These are phyloP conservation scores for Phytopythium aichiense DNA, from an alignment of 352 stramenopile species.

Conservation along the genomic window DNA sequence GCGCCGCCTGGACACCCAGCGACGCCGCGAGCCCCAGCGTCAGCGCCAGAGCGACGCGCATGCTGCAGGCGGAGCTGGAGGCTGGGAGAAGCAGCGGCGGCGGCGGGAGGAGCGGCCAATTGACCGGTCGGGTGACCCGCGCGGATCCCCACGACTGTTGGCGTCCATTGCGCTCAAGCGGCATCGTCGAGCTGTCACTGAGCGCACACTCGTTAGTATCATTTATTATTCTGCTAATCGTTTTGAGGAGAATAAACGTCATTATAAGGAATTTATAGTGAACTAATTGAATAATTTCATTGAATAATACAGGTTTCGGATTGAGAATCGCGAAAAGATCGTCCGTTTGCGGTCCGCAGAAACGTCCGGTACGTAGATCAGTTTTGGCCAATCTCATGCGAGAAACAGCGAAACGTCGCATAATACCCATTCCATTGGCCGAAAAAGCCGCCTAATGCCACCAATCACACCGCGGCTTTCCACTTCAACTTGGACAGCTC, in stretches of 20 bases:
- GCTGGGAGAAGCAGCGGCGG: background rate
- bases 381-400: background rate
- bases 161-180: background rate
- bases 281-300: background rate
- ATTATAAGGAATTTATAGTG: background rate
- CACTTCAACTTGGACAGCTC: background rate
- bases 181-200: background rate
- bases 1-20: constrained; percentile 6
- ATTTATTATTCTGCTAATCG: background rate
- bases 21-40: background rate
- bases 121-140: background rate
- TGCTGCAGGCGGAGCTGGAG: background rate
- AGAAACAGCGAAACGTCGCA: background rate
- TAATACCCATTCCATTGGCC: background rate
- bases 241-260: too few species aligned
- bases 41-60: background rate
- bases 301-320: background rate
- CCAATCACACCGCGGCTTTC: background rate
- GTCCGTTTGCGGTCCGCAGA: background rate
- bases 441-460: background rate
- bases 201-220: too few species aligned
- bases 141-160: constrained; percentile 1
- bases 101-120: background rate
- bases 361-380: background rate
- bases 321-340: background rate